A percentile compares a stretch with the other conserved stretches of the same genome.
Evolutionary conservation across 2,329 filamentous ascomycete genomes (phyloP).

Genomic region (Fusarium miscanthi): DNA sequence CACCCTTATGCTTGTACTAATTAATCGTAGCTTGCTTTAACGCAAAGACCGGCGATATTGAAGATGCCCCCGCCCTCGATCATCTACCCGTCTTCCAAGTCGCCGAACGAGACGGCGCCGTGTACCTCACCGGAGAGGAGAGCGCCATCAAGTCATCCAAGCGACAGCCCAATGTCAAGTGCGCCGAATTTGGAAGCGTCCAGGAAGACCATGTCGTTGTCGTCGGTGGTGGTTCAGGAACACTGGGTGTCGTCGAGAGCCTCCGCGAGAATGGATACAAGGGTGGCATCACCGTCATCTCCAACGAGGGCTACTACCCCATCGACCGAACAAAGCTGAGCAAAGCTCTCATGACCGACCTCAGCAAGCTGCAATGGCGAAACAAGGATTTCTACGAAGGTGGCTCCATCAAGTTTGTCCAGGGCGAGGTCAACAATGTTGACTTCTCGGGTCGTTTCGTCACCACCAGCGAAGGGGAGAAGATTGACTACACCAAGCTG

Average conservation of each 20-base stretch:
- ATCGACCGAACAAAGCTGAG: constrained; percentile 96
- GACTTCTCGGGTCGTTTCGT: constrained; percentile 82
- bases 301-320: constrained; percentile 84
- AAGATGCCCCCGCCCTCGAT: constrained; percentile 92
- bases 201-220: constrained; percentile 79
- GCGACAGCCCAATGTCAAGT: constrained; percentile 79
- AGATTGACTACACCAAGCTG: constrained; percentile 85
- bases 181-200: constrained; percentile 61
- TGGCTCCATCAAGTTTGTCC: constrained; percentile 66
- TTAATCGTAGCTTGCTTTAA: constrained; percentile 84
- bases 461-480: constrained; percentile 77
- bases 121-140: constrained; percentile 87
- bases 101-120: constrained; percentile 80
- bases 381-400: constrained; percentile 80
- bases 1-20: constrained; percentile 1
- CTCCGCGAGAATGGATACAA: constrained; percentile 84
- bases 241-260: constrained; percentile 83
- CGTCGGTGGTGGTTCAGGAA: constrained; percentile 87
- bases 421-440: constrained; percentile 75
- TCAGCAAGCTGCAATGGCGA: constrained; percentile 81
- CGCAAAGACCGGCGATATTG: constrained; percentile 87
- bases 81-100: constrained; percentile 86
- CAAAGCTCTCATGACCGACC: constrained; percentile 88
- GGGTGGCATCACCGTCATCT: constrained; percentile 84
- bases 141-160: constrained; percentile 80